Evolutionary conservation across 192 early-diverging fungal genomes (phyloP), one percentile per base, ranked within the genome.

Genomic region (Mortierella claussenii): DNA sequence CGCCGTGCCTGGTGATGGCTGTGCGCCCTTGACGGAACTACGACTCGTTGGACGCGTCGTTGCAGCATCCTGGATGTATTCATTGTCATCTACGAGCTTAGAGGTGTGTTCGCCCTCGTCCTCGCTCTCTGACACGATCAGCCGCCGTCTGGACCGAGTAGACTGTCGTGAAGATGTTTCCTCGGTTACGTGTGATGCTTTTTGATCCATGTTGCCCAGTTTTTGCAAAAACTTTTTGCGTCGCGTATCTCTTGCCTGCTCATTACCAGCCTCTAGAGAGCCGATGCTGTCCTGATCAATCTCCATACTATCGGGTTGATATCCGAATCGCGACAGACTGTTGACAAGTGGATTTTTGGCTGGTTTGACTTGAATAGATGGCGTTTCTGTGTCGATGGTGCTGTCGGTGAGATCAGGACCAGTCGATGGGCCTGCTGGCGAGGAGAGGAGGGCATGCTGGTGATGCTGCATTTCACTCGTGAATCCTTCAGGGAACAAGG

Each of bases 71-170:
- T 3, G 51, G 10, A 6, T 21, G 47, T 5, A 3, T 9, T 4
- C 23, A 5, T 24, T 34, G 17, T 34, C 4, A 46, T 60, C 32
- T 47, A n/a, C n/a, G n/a, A n/a, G n/a, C n/a, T n/a, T n/a, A n/a
- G n/a, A n/a, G n/a, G n/a, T 27, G 32, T 9, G 46, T 1, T 34
- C 32, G 2, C 36, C 52, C 2, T 66, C 54, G 1, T 70, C 68
- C 4, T 70, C 68, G 20, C 68, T 70, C 26, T 70, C 68, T 3
- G 50, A 42, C 17, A 70, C 28, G 23, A 70, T 62, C 13, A 48
- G 52, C 31, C 51, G 50, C 1, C 52, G 53, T 3, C 52, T 33
- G 17, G 51, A 27, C 6, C 23, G 11, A 27, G 64, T 34, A 13
- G 23, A 9, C 12, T n/a, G 18, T 1, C 2, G 37, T 18, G 23